Conservation (phyloP, 1,139 yeast genomes). For the Scheffersomyces illinoinensis region DNA sequence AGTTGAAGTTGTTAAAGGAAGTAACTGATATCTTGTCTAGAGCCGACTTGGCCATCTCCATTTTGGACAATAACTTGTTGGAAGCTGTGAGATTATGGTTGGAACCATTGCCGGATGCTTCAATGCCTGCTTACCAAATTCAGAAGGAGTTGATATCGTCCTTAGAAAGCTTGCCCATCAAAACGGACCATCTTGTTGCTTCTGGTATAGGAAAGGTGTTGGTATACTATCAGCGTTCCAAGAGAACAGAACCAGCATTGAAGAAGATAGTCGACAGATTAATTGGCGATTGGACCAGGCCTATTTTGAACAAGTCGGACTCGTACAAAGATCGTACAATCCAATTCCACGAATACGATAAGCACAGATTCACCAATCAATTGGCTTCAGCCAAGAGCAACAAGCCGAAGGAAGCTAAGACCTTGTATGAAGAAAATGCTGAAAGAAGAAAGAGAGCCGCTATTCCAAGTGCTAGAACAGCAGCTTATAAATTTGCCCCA, state of each 20-base stretch:
- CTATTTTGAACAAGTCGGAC: slow-evolving; percentile 93
- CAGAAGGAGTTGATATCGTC: slow-evolving; percentile 84
- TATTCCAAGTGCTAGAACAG: slow-evolving; percentile 84
- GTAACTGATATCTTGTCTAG: slow-evolving; percentile 77
- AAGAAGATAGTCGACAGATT: slow-evolving; percentile 87
- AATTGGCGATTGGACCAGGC: slow-evolving; percentile 98
- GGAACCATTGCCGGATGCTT: slow-evolving; percentile 97
- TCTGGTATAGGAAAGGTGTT: slow-evolving; percentile 93
- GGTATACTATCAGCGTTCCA: slow-evolving; percentile 89
- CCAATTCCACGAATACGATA: slow-evolving; percentile 69
- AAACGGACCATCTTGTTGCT: slow-evolving; percentile 92
- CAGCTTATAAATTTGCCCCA: slow-evolving; percentile 91
- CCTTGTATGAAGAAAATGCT: slow-evolving; percentile 88
- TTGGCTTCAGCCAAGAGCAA: slow-evolving; percentile 36
- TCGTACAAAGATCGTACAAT: slow-evolving; percentile 88
- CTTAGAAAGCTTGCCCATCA: slow-evolving; percentile 78
- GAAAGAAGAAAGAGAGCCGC: slow-evolving; percentile 92
- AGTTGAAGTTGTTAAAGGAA: slow-evolving; percentile 76
- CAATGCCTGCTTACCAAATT: slow-evolving; percentile 94
- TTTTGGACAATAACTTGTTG: slow-evolving; percentile 87
- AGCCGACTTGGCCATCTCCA: slow-evolving; percentile 86
- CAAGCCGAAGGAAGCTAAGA: slow-evolving; percentile 45
- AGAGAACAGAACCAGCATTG: slow-evolving; percentile 82
- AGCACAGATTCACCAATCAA: slow-evolving; percentile 52
- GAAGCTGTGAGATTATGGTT: slow-evolving; percentile 97